phyloP scores from a whole-genome alignment of 2,329 filamentous ascomycete genomes.

The Aspergillus caelatus region DNA sequence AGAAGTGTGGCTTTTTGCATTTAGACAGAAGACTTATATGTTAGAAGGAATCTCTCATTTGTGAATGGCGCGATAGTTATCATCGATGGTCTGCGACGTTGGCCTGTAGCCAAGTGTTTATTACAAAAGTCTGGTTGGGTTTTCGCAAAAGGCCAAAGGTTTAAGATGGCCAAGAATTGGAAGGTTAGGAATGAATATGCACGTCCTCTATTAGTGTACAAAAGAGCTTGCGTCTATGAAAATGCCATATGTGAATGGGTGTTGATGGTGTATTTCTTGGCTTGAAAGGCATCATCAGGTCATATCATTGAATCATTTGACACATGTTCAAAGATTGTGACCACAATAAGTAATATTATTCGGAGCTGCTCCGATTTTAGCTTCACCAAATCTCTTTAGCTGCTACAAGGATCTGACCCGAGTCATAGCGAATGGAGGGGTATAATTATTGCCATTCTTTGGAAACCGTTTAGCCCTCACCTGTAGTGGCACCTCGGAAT shows the following conservation, averaged over 20 bases:
- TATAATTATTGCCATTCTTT: not conserved
- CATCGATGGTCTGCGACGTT: not conserved
- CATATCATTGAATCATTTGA: not conserved
- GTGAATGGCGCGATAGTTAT: slow-evolving; percentile 1
- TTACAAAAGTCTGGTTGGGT: not conserved
- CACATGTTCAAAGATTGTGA: not conserved
- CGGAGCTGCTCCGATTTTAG: not conserved
- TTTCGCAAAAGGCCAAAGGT: not conserved
- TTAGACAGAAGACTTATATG: not conserved
- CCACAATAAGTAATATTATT: not conserved
- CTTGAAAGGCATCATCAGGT: slow-evolving; percentile 1
- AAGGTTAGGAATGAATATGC: not conserved
- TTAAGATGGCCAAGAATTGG: not conserved
- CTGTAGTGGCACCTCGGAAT: not conserved
- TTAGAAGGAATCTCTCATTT: not conserved
- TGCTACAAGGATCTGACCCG: not conserved
- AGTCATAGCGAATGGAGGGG: not conserved
- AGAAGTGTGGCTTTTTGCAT: not conserved
- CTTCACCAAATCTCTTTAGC: not conserved
- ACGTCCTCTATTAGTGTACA: not conserved
- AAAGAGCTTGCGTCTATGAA: not conserved
- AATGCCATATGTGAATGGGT: not conserved
- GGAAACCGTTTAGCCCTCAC: not conserved
- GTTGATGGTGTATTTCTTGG: slow-evolving; percentile 14
- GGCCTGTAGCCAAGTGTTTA: not conserved